Base-by-base conservation (phyloP, 2,329 filamentous ascomycete species). In the Colletotrichum musicola region DNA sequence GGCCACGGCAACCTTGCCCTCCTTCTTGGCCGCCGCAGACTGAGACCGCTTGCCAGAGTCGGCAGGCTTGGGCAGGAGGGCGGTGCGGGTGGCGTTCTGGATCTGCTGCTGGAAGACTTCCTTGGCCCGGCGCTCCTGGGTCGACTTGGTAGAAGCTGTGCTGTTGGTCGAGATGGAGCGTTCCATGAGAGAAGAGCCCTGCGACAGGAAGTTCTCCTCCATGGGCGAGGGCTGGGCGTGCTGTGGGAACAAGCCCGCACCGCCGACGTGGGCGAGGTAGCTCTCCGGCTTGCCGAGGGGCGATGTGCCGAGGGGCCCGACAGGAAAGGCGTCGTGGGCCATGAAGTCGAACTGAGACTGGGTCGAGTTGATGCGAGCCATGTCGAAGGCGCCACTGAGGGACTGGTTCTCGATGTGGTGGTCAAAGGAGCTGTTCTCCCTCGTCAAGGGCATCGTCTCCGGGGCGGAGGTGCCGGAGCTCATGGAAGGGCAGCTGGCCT, bases 161-260 rank as follows among this genome's bases (percentile, higher is more conserved):
- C 85, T 87, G 46, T 77, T 76, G 67, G 79, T 83, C 9, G 86
- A 87, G n/a, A 77, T 70, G 1, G 84, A 85, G 9, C 85, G 81
- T 70, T 86, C 81, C 84, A 86, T 86, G 38, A 78, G 74, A 7
- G 77, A 72, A 1, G 80, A 78, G 7, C 71, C 62, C 35, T 67
- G 53, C 5, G 62, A 71, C 16, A 80, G 68, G 6, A 77, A 72
- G 25, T 72, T 77, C 14, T 68, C 65, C 20, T 78, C 77, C 51
- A 73, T 74, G 10, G 74, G 73, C 1, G 75, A 69, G 10, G 75
- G 73, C 7, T 73, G 65, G 6, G 75, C 67, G 62, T 81, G 76
- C 6, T 79, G 74, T 7, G 73, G 72, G 6, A 71, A 66, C 14
- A 80, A 72, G 59, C 74, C 80, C 12, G 80, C 78, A 12, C 83